Conservation (phyloP, 2,329 filamentous ascomycete species). For the Ophiostoma australiae region DNA sequence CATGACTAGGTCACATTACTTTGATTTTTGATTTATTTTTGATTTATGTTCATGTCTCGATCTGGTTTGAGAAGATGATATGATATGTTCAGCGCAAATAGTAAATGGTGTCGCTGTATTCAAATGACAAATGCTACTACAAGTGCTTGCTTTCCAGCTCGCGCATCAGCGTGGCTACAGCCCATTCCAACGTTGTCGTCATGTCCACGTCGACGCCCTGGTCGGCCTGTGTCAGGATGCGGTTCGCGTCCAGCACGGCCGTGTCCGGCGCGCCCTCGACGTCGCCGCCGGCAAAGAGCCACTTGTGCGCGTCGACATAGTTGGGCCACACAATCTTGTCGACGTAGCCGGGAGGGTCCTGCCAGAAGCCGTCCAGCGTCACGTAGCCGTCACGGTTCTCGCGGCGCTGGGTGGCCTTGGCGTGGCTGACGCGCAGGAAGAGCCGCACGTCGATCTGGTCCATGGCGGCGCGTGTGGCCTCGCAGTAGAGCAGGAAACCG, state of each 20-base stretch:
- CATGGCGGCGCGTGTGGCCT: constrained; percentile 49
- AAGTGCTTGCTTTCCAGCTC: constrained; percentile 34
- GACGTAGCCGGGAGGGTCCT: constrained; percentile 89
- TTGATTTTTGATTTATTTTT: neutral
- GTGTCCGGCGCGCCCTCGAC: constrained; percentile 55
- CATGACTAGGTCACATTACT: constrained; percentile 72
- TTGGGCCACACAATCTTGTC: constrained; percentile 95
- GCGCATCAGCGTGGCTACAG: constrained; percentile 56
- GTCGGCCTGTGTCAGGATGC: constrained; percentile 47
- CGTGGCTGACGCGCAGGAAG: constrained; percentile 67
- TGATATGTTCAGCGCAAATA: too few species aligned
- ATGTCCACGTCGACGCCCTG: constrained; percentile 52
- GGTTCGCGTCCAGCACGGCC: constrained; percentile 38
- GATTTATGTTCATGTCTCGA: neutral
- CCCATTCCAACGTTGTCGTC: constrained; percentile 61
- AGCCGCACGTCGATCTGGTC: constrained; percentile 67
- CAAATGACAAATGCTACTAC: neutral
- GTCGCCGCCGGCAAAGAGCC: constrained; percentile 68
- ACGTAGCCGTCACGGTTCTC: constrained; percentile 71
- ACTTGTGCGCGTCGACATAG: constrained; percentile 75
- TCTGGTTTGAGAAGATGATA: too few species aligned
- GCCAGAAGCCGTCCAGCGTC: constrained; percentile 86
- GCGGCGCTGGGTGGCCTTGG: constrained; percentile 58
- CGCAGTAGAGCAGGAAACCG: constrained; percentile 77
- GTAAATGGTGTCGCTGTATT: neutral